These are phyloP conservation scores for Vigna trinervia DNA, from an alignment of 306 rosid species.

Conservation along the genomic window DNA sequence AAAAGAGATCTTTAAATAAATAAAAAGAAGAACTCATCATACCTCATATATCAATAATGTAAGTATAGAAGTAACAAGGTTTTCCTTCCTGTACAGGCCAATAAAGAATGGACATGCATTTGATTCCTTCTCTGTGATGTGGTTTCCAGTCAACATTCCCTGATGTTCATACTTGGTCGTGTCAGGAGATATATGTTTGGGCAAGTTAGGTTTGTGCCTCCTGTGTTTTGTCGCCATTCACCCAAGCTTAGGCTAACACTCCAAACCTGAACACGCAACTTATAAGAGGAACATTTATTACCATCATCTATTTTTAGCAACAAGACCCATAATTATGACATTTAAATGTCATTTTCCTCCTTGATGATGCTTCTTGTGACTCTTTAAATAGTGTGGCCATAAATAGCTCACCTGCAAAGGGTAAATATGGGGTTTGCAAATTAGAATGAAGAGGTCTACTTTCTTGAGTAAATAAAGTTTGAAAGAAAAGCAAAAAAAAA, in stretches of 20 bases:
- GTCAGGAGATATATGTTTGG: slow-evolving; percentile 32
- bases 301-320: background rate
- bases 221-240: background rate
- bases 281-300: slow-evolving; percentile 13
- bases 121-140: slow-evolving; percentile 25
- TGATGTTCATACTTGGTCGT: slow-evolving; percentile 22
- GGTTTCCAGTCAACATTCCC: slow-evolving; percentile 28
- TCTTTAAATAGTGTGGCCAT: background rate
- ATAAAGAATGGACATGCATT: slow-evolving; percentile 1
- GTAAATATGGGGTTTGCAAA: background rate
- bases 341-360: slow-evolving; percentile 12
- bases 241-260: background rate
- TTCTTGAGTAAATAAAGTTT: background rate
- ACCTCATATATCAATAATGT: background rate
- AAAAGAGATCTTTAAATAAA: no score
- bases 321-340: background rate
- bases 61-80: background rate
- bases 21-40: no score
- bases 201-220: slow-evolving; percentile 10
- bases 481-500: slow-evolving; percentile 7
- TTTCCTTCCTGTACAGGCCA: background rate
- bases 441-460: slow-evolving; percentile 7
- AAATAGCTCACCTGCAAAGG: slow-evolving; percentile 27
- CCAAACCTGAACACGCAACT: background rate
- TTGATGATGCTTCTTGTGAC: slow-evolving; percentile 28